phyloP scores from a whole-genome alignment of 129 eudicot species.

The Centaurea solstitialis region DNA sequence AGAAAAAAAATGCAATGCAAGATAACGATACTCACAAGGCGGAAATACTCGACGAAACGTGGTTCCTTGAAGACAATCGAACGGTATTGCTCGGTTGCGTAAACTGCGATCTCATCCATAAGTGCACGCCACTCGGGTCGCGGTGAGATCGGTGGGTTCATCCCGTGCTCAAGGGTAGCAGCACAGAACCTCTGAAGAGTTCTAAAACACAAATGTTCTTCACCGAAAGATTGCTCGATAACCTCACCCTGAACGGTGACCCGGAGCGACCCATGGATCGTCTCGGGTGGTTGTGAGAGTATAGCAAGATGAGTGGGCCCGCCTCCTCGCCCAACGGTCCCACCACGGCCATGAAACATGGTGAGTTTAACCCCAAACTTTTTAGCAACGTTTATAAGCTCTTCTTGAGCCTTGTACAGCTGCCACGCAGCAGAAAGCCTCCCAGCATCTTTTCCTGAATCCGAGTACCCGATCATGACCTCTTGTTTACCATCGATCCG shows the following conservation, averaged over 20 bases:
- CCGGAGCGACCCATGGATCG: slow-evolving; percentile 87
- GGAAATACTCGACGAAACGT: slow-evolving; percentile 98
- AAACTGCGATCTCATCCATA: slow-evolving; percentile 83
- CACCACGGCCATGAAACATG: slow-evolving; percentile 99
- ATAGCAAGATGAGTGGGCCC: slow-evolving; percentile 98
- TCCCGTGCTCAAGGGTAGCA: slow-evolving; percentile 97
- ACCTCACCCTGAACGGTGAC: slow-evolving; percentile 99
- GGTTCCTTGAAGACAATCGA: slow-evolving; percentile 90
- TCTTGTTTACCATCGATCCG: slow-evolving; percentile 97
- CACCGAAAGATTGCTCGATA: slow-evolving; percentile 95
- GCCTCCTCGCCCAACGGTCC: slow-evolving; percentile 98
- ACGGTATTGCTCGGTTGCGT: slow-evolving; percentile 88
- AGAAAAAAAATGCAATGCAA: background rate
- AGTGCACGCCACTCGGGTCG: slow-evolving; percentile 96
- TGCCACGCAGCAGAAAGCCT: slow-evolving; percentile 97
- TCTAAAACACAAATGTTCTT: slow-evolving; percentile 91
- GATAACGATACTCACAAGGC: slow-evolving; percentile 61
- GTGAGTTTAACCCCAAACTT: slow-evolving; percentile 79
- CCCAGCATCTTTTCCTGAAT: slow-evolving; percentile 98
- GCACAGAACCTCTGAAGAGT: slow-evolving; percentile 94
- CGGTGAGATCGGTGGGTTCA: slow-evolving; percentile 90
- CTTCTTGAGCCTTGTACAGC: slow-evolving; percentile 96
- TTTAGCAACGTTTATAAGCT: slow-evolving; percentile 88
- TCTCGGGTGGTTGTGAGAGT: slow-evolving; percentile 95
- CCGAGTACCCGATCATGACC: slow-evolving; percentile 98